Percentiles rank a stretch among this genome's conserved stretches.
Conservation (phyloP, 2,329 filamentous ascomycete species). For the Shiraia bambusicola region DNA sequence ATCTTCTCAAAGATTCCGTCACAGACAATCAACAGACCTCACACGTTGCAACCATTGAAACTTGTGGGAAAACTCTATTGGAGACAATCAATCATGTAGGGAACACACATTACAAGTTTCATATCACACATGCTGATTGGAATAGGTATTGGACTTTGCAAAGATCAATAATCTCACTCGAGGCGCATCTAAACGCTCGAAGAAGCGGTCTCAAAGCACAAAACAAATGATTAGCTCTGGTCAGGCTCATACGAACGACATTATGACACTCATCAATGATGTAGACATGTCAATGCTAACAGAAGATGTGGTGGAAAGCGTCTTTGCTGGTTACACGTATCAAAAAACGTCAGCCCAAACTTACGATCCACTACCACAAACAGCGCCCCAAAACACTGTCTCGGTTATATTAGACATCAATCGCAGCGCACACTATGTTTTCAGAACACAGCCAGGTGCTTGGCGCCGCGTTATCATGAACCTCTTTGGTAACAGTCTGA, state of each 20-base stretch:
- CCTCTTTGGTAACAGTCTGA: conserved; percentile 44
- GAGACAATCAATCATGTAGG: conserved; percentile 47
- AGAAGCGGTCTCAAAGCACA: conserved; percentile 31
- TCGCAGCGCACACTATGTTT: conserved; percentile 37
- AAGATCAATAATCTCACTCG: conserved; percentile 43
- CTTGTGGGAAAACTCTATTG: conserved; percentile 44
- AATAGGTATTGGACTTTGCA: conserved; percentile 44
- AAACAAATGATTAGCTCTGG: conserved; percentile 36
- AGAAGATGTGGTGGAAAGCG: conserved; percentile 43
- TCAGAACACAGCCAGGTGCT: conserved; percentile 42
- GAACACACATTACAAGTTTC: background rate
- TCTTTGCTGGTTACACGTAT: conserved; percentile 41
- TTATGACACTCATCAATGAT: conserved; percentile 39
- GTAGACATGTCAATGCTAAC: conserved; percentile 39
- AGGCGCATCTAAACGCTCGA: conserved; percentile 32
- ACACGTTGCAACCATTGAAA: conserved; percentile 41
- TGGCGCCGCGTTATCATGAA: conserved; percentile 46
- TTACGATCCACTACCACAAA: conserved; percentile 21
- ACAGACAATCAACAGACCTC: conserved; percentile 45
- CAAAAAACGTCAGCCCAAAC: conserved; percentile 32
- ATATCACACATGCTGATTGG: conserved; percentile 15
- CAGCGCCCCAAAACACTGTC: conserved; percentile 22
- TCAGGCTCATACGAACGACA: conserved; percentile 36
- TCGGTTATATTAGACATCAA: conserved; percentile 42
- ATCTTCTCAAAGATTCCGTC: conserved; percentile 36